A percentile compares a stretch with the other conserved stretches of the same genome.
Conservation (phyloP, 192 early-diverging fungal species). For the Spinellus fusiger region DNA sequence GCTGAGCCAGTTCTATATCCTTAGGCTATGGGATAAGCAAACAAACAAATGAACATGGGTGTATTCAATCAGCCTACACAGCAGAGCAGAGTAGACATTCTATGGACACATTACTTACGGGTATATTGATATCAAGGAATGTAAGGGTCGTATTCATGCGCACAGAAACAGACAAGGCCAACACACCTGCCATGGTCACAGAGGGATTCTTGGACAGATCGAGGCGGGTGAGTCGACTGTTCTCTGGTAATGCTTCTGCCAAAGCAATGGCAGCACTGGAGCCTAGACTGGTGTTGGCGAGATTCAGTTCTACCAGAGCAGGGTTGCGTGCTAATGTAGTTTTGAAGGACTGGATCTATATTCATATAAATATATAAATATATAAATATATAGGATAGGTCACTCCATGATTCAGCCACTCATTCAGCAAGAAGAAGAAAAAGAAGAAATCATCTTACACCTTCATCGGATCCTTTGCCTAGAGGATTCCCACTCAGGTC, state of each 20-base stretch:
- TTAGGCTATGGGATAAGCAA: conserved; percentile 15
- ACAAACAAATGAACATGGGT: too few relatives aligned
- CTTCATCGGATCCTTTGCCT: conserved; percentile 16
- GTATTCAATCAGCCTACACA: not conserved
- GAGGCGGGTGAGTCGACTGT: conserved; percentile 54
- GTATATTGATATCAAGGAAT: conserved; percentile 26
- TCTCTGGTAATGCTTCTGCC: conserved; percentile 75
- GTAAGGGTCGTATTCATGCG: conserved; percentile 73
- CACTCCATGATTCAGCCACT: not conserved
- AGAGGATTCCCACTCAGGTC: conserved; percentile 18
- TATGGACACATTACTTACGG: conserved; percentile 56
- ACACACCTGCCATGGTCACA: conserved; percentile 72
- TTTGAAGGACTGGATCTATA: conserved; percentile 19
- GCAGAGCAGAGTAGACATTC: not conserved
- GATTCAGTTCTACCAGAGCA: conserved; percentile 2
- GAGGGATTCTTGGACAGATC: conserved; percentile 69
- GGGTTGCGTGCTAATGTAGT: conserved; percentile 8
- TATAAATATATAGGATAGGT: not conserved
- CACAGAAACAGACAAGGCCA: conserved; percentile 77
- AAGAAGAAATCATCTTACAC: conserved; percentile 6
- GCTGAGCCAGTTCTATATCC: conserved; percentile 24
- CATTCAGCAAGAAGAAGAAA: not conserved
- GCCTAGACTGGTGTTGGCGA: conserved; percentile 16
- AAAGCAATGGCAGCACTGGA: conserved; percentile 57
- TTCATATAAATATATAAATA: too few relatives aligned